Percentiles rank a stretch among this genome's conserved stretches.
Evolutionary conservation across 805 yeast genomes (phyloP).

Genomic region (Candida taoyuanica): DNA sequence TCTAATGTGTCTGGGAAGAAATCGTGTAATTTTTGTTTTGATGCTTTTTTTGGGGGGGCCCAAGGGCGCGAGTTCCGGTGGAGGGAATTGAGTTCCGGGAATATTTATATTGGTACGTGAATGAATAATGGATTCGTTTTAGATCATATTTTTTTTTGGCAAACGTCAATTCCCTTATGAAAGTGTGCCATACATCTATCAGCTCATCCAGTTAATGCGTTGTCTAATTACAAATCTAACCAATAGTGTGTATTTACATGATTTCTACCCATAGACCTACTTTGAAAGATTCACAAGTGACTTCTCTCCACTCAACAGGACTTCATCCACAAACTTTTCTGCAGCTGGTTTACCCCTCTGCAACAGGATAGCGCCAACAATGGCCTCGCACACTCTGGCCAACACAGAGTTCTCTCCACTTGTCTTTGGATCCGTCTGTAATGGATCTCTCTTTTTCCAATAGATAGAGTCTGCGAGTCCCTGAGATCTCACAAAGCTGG

Average conservation of each 20-base stretch:
- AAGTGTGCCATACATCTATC: no score
- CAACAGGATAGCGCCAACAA: constrained; percentile 64
- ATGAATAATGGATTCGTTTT: no score
- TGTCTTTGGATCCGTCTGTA: constrained; percentile 36
- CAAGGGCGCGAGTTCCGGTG: no score
- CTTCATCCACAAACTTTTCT: constrained; percentile 51
- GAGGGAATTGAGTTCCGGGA: no score
- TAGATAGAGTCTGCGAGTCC: constrained; percentile 52
- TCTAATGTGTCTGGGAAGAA: not conserved
- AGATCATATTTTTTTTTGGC: no score
- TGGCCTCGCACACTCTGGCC: constrained; percentile 52
- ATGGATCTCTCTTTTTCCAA: constrained; percentile 58
- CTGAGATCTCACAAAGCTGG: constrained; percentile 45
- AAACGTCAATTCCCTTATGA: no score
- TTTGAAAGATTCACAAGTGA: constrained; percentile 22
- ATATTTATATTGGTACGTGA: no score
- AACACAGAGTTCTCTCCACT: constrained; percentile 55
- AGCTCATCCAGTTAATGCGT: no score
- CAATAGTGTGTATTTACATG: constrained; percentile 1
- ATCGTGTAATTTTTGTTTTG: no score
- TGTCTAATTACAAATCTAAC: no score
- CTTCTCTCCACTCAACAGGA: constrained; percentile 31
- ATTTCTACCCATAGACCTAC: not conserved
- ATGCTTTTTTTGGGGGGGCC: no score
- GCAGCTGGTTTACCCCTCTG: constrained; percentile 59